phyloP scores from a whole-genome alignment of 2,329 filamentous ascomycete species.

The Corynespora cassiicola region DNA sequence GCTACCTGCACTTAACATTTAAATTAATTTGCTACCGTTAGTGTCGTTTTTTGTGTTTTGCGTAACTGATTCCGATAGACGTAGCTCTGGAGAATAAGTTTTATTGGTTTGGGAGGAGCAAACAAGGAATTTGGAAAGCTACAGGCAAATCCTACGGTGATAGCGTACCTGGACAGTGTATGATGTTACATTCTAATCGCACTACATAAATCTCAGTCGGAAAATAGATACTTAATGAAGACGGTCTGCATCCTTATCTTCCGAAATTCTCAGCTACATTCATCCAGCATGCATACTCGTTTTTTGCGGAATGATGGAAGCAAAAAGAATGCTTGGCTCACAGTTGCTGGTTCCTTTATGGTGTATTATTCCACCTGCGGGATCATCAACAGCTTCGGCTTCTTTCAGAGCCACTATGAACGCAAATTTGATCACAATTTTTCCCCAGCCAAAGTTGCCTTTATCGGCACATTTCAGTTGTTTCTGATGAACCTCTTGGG shows the following conservation, averaged over 20 bases:
- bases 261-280: slow-evolving; percentile 3
- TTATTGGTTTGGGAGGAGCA: too few relatives aligned
- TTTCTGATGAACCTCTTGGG: slow-evolving; percentile 60
- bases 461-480: slow-evolving; percentile 52
- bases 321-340: slow-evolving; percentile 36
- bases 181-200: too few relatives aligned
- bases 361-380: slow-evolving; percentile 49
- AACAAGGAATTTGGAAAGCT: slow-evolving; percentile 13
- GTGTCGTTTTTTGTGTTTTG: too few relatives aligned
- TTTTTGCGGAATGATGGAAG: slow-evolving; percentile 30
- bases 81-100: too few relatives aligned
- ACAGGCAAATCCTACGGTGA: slow-evolving; percentile 3
- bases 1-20: too few relatives aligned
- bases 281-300: slow-evolving; percentile 13
- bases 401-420: slow-evolving; percentile 55
- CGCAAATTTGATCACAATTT: slow-evolving; percentile 39
- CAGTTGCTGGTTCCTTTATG: slow-evolving; percentile 43
- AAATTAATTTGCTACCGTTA: too few relatives aligned
- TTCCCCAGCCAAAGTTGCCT: slow-evolving; percentile 45
- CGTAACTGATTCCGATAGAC: too few relatives aligned
- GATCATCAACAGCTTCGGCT: slow-evolving; percentile 51
- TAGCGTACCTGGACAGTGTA: too few relatives aligned
- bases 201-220: too few relatives aligned
- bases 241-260: slow-evolving; percentile 3
- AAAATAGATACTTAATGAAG: too few relatives aligned